Evolutionary conservation across 176 grass and related monocot genomes (phyloP).

Genomic region (Oropetium thomaeum): DNA sequence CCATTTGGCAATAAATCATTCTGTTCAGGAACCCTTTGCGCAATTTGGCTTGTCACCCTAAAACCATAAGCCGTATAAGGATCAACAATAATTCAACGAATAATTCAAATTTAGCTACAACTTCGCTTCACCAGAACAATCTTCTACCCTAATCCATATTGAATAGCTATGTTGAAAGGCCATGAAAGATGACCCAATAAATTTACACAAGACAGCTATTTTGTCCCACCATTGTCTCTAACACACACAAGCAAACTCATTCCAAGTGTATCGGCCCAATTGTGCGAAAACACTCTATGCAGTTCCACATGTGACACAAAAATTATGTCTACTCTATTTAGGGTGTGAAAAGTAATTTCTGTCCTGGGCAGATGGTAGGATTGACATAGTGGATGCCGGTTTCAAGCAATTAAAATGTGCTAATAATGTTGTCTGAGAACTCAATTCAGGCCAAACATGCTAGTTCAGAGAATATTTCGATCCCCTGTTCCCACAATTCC

Average conservation of each 20-base stretch:
- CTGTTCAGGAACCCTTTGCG: slow-evolving; percentile 47
- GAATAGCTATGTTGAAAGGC: too few species aligned
- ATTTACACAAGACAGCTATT: too few species aligned
- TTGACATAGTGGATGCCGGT: not conserved
- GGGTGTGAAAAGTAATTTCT: not conserved
- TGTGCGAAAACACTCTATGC: not conserved
- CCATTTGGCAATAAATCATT: slow-evolving; percentile 32
- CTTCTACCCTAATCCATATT: too few species aligned
- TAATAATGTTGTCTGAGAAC: not conserved
- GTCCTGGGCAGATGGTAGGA: not conserved
- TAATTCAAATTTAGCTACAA: not conserved
- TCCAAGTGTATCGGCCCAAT: too few species aligned
- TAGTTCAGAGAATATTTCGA: not conserved
- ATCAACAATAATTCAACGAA: slow-evolving; percentile 19
- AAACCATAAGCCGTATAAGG: slow-evolving; percentile 28
- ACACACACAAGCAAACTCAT: too few species aligned
- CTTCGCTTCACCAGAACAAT: not conserved
- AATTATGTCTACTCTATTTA: not conserved
- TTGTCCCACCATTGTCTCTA: too few species aligned
- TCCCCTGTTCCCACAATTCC: not conserved
- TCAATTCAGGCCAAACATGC: slow-evolving; percentile 14
- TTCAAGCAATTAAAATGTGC: not conserved
- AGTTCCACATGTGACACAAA: not conserved
- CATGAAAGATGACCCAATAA: too few species aligned
- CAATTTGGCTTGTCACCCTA: slow-evolving; percentile 45